Evolutionary conservation across 2,329 filamentous ascomycete species (phyloP), one percentile per base, ranked within the genome.

Genomic region (Acephala macrosclerotiorum): DNA sequence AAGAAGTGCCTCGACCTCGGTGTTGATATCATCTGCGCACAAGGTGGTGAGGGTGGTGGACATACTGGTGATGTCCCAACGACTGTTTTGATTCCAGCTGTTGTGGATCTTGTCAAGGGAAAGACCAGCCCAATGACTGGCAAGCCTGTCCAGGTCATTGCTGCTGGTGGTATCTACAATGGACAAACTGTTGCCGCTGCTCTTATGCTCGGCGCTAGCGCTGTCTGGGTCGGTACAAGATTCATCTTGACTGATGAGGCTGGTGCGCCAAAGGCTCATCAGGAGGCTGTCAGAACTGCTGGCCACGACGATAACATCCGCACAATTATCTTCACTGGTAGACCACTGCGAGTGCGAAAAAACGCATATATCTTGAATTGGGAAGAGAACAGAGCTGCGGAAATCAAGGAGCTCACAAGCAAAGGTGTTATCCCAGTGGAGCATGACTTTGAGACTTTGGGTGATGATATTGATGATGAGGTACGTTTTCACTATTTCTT

Each of bases 311-410:
- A 99, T 82, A 99, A 97, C 77, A 84, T 98, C 78, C 92, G 93
- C 78, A 99, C 96, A 58, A 93, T 98, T 80, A 99, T 99, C 83
- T 99, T 98, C 87, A 99, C 96, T 64, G 96, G 96, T 63, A 92
- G 96, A 65, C 96, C 96, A 40, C 85, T 99, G 77, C 93, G 96
- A 72, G 96, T 99, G 66, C 91, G 94, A 78, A 96, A 88, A 78
- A 99, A 98, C 84, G 80, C 91, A 7, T 99, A 99, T 81, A 98
- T 99, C 76, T 80, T 88, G 77, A 92, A 97, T 85, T 99, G 96
- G 96, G 95, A 99, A 83, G 90, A 91, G 75, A 96, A 98, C 84
- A 92, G 96, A 73, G 84, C 86, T 72, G 83, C 87, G 45, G 96
- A 99, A 85, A 97, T 99, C 80, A 96, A 94, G 86, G 87, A 96